Percentiles rank a stretch among this genome's conserved stretches.
These are phyloP conservation scores for Daldinia concentrica DNA, from an alignment of 495 filamentous ascomycete species.

Conservation along the genomic window DNA sequence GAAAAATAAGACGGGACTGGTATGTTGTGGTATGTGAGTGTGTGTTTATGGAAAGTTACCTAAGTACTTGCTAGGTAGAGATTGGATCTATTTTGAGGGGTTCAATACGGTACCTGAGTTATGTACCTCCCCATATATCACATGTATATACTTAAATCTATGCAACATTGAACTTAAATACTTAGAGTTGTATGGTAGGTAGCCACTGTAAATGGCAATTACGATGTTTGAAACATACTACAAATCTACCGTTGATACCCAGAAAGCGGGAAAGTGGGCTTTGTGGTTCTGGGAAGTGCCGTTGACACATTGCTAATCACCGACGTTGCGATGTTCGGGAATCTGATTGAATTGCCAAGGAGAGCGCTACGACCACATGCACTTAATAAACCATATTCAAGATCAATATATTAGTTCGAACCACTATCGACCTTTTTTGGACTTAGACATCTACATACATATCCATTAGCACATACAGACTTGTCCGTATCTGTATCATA, in stretches of 20 bases:
- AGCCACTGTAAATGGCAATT: not conserved
- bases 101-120: not conserved
- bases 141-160: not conserved
- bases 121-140: not conserved
- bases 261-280: slow-evolving; percentile 34
- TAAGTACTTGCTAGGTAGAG: not conserved
- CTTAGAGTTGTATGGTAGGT: not conserved
- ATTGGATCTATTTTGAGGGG: not conserved
- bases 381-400: slow-evolving; percentile 7
- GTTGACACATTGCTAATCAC: slow-evolving; percentile 43
- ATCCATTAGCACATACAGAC: not conserved
- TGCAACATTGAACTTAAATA: not conserved
- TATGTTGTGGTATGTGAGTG: not conserved
- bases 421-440: slow-evolving; percentile 16
- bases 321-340: slow-evolving; percentile 35
- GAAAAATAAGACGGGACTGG: not conserved
- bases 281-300: slow-evolving; percentile 42
- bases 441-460: not conserved
- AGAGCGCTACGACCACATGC: not conserved
- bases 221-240: slow-evolving; percentile 26
- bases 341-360: slow-evolving; percentile 39
- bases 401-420: slow-evolving; percentile 25
- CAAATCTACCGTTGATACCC: slow-evolving; percentile 33
- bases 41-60: not conserved
- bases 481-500: not conserved